Conservation (phyloP, 164 flowering plant genomes). For the Stephania yunnanensis region DNA sequence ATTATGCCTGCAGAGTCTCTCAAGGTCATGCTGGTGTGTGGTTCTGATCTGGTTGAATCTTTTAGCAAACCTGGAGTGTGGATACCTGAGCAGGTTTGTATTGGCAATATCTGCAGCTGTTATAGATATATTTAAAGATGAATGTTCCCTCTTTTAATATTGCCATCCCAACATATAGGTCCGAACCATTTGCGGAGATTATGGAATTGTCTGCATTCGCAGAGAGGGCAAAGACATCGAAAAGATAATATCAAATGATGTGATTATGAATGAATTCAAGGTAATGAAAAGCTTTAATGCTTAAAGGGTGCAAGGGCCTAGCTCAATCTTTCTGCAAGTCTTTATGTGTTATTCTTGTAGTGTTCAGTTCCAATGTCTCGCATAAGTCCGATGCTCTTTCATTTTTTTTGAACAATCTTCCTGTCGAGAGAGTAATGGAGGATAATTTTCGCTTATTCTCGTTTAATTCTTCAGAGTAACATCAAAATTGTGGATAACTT, state of each 20-base stretch:
- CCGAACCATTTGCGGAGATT: conserved; percentile 56
- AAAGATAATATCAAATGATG: conserved; percentile 46
- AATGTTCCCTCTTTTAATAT: neutral
- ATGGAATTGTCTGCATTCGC: conserved; percentile 81
- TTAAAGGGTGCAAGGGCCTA: neutral
- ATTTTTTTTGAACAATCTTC: too few relatives aligned
- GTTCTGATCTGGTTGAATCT: conserved; percentile 87
- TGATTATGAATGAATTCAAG: conserved; percentile 55
- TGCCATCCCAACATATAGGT: conserved; percentile 34
- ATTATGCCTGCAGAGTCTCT: conserved; percentile 41
- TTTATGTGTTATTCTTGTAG: neutral
- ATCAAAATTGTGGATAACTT: conserved; percentile 70
- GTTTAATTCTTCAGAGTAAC: conserved; percentile 41
- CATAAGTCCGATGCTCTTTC: too few relatives aligned
- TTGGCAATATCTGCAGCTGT: neutral
- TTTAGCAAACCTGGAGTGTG: conserved; percentile 67
- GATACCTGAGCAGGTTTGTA: conserved; percentile 76
- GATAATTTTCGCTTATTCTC: neutral
- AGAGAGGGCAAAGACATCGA: conserved; percentile 82
- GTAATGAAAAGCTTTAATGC: conserved; percentile 21
- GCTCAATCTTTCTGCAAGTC: neutral
- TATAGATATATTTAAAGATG: neutral
- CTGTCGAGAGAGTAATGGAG: too few relatives aligned
- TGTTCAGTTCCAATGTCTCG: too few relatives aligned
- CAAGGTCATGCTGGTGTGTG: conserved; percentile 86